Conservation (phyloP, 2,329 filamentous ascomycete species). For the Bipolaris victoriae region DNA sequence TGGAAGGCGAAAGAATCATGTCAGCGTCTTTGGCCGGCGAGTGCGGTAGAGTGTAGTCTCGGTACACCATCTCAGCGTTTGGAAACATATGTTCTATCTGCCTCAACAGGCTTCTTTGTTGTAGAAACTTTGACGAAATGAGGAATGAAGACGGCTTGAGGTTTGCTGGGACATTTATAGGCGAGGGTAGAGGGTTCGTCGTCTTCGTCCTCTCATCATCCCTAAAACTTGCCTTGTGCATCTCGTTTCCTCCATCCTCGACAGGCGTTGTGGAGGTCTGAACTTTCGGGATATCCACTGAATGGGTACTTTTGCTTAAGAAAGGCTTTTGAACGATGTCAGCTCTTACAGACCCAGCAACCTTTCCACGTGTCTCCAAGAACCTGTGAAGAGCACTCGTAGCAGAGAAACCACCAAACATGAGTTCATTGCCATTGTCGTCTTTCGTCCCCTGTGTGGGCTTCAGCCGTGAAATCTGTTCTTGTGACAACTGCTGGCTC, state of each 20-base stretch:
- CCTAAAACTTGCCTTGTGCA: background rate
- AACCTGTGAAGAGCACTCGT: slow-evolving; percentile 57
- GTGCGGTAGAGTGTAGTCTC: slow-evolving; percentile 58
- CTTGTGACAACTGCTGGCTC: background rate
- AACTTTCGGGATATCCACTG: background rate
- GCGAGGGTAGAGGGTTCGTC: slow-evolving; percentile 26
- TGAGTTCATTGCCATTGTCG: slow-evolving; percentile 24
- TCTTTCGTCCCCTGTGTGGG: background rate
- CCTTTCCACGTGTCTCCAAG: slow-evolving; percentile 55
- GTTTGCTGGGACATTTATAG: slow-evolving; percentile 26
- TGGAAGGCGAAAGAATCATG: slow-evolving; percentile 70
- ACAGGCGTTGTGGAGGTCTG: background rate
- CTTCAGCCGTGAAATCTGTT: background rate
- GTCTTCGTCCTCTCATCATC: background rate
- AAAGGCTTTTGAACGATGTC: background rate
- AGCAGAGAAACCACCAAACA: slow-evolving; percentile 51
- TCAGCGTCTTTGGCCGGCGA: slow-evolving; percentile 66
- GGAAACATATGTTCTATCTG: slow-evolving; percentile 59
- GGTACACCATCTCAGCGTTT: slow-evolving; percentile 62
- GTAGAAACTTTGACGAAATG: slow-evolving; percentile 57
- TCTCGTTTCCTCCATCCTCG: background rate
- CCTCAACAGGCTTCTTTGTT: slow-evolving; percentile 57
- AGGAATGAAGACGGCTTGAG: slow-evolving; percentile 54
- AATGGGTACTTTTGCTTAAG: too few relatives aligned
- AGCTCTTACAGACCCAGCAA: background rate